Conservation (phyloP, 352 stramenopile genomes). For the Phytophthora constricta region DNA sequence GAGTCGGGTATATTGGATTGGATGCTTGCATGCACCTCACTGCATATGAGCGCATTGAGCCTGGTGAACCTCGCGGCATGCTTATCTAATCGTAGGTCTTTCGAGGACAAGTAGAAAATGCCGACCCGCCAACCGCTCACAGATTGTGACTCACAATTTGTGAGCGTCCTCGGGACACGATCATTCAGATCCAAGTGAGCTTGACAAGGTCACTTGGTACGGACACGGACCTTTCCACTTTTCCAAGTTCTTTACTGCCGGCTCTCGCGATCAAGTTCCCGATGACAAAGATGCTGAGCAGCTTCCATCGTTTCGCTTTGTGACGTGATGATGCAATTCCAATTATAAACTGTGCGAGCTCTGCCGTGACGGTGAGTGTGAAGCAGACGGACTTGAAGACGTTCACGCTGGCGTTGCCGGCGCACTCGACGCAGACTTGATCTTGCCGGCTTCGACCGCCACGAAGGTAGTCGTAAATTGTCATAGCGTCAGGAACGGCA, state of each 20-base stretch:
- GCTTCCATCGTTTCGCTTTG: conserved; percentile 40
- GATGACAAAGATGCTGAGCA: conserved; percentile 25
- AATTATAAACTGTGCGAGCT: conserved; percentile 42
- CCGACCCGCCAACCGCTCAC: too few species aligned
- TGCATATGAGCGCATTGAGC: background rate
- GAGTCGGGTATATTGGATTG: background rate
- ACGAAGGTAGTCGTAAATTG: too few species aligned
- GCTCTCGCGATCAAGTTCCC: conserved; percentile 37
- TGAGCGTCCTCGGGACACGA: too few species aligned
- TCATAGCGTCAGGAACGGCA: too few species aligned
- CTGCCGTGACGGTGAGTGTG: conserved; percentile 25
- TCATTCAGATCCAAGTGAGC: too few species aligned
- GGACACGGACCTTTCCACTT: too few species aligned
- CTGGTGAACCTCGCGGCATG: too few species aligned
- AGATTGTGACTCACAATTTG: too few species aligned
- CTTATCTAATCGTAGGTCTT: too few species aligned
- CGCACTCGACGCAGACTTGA: background rate
- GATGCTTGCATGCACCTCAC: background rate
- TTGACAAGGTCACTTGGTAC: too few species aligned
- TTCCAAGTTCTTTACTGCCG: conserved; percentile 56
- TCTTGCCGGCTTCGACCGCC: conserved; percentile 10
- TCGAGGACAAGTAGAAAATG: too few species aligned
- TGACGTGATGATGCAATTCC: conserved; percentile 37
- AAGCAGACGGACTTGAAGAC: conserved; percentile 1
- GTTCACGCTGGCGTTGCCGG: background rate